phyloP scores from a whole-genome alignment of 2,329 filamentous ascomycete species.

The Aureobasidium leucospermi region DNA sequence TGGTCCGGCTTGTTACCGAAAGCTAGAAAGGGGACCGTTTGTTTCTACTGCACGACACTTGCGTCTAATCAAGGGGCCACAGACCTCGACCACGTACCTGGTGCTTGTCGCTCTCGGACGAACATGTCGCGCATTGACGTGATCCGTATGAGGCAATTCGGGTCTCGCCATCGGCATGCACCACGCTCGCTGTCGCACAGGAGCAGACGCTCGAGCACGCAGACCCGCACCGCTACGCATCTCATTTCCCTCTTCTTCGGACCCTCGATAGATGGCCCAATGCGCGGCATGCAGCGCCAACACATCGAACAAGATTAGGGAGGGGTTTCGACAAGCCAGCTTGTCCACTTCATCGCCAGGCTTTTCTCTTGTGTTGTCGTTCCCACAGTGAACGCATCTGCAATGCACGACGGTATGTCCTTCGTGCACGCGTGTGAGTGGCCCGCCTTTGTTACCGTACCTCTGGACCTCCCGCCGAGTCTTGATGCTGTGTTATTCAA shows the following conservation, averaged over 20 bases:
- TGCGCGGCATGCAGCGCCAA: constrained; percentile 11
- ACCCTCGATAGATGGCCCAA: constrained; percentile 8
- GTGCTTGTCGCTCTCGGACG: constrained; percentile 3
- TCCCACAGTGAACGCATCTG: constrained; percentile 11
- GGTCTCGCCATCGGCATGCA: constrained; percentile 12
- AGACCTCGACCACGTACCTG: constrained; percentile 9
- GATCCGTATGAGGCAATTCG: background rate
- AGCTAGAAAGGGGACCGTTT: background rate
- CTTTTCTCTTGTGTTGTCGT: constrained; percentile 3
- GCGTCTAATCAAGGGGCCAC: background rate
- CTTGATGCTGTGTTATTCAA: constrained; percentile 9
- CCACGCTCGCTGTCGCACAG: constrained; percentile 11
- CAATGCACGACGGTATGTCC: constrained; percentile 13
- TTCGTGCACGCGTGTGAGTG: constrained; percentile 11
- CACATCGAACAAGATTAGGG: constrained; percentile 11
- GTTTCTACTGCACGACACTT: constrained; percentile 8
- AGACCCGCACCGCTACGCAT: background rate
- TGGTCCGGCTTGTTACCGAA: constrained; percentile 13
- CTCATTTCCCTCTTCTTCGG: constrained; percentile 5
- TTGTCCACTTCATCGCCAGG: background rate
- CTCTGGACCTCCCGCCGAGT: constrained; percentile 9
- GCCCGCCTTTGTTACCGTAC: constrained; percentile 5
- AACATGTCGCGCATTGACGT: constrained; percentile 11
- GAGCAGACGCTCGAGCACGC: constrained; percentile 10
- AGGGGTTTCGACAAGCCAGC: background rate